Conservation (phyloP, 2,329 filamentous ascomycete species). For the Penicillium sp. region DNA sequence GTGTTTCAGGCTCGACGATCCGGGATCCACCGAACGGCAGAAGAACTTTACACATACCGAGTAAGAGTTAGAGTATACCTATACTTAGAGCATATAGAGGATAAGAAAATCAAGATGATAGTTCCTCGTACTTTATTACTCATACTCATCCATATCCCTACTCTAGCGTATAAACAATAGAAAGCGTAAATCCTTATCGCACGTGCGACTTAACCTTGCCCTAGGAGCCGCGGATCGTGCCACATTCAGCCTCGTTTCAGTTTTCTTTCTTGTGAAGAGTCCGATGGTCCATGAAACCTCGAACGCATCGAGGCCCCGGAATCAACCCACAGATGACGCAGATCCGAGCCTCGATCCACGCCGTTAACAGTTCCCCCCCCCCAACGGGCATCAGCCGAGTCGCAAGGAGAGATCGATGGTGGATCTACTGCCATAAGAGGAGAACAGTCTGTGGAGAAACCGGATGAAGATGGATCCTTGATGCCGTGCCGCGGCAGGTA, state of each 20-base stretch:
- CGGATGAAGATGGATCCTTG: neutral
- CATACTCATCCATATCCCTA: neutral
- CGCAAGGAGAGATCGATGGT: neutral
- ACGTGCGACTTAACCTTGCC: neutral
- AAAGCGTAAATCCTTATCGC: neutral
- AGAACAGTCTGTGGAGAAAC: neutral
- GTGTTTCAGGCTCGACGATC: slow-evolving; percentile 15
- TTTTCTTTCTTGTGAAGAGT: neutral
- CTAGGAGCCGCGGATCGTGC: neutral
- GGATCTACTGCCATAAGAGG: neutral
- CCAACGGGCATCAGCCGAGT: neutral
- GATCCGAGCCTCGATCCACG: slow-evolving; percentile 1
- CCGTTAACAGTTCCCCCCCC: neutral
- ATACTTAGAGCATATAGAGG: neutral
- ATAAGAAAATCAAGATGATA: too few relatives aligned
- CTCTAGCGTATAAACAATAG: neutral
- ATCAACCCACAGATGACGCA: neutral
- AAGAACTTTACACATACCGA: slow-evolving; percentile 7
- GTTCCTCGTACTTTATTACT: too few relatives aligned
- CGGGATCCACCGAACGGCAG: slow-evolving; percentile 13
- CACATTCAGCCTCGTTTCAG: neutral
- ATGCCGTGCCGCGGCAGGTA: neutral
- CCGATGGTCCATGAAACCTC: neutral
- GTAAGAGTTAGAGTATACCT: neutral
- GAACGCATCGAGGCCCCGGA: neutral